These are phyloP conservation scores for Candida alai DNA, from an alignment of 805 yeast species.

Conservation along the genomic window DNA sequence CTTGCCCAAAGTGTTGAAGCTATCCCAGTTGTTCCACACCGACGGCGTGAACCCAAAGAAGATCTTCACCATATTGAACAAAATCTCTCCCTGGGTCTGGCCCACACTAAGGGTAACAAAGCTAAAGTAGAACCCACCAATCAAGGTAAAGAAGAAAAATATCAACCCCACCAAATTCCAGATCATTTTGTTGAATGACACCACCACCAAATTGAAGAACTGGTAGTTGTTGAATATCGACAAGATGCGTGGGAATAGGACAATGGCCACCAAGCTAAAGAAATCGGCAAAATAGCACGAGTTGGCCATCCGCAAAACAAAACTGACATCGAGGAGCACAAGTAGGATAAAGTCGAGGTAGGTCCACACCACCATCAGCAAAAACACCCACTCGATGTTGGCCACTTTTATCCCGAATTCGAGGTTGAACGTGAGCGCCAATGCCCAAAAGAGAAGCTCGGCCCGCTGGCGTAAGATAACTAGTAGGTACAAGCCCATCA, in stretches of 20 bases:
- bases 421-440: constrained; percentile 44
- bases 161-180: constrained; percentile 48
- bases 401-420: constrained; percentile 43
- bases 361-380: constrained; percentile 52
- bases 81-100: constrained; percentile 39
- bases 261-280: constrained; percentile 43
- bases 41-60: constrained; percentile 59
- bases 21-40: constrained; percentile 54
- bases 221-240: constrained; percentile 49
- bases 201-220: constrained; percentile 48
- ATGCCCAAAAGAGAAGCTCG: constrained; percentile 40
- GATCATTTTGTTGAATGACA: constrained; percentile 49
- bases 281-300: constrained; percentile 23
- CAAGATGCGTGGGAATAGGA: constrained; percentile 47
- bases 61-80: constrained; percentile 48
- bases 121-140: constrained; percentile 53
- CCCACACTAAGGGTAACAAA: constrained; percentile 46
- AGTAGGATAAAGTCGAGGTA: constrained; percentile 43
- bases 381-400: constrained; percentile 43
- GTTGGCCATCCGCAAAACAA: constrained; percentile 20
- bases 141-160: constrained; percentile 45
- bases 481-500: constrained; percentile 28
- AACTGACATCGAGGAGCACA: constrained; percentile 32
- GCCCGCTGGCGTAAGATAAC: constrained; percentile 23
- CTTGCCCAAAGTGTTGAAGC: constrained; percentile 45